Evolutionary conservation across 1,284 basidiomycete species (phyloP), one percentile per base, ranked within the genome.

Genomic region (Schizophyllum amplum): DNA sequence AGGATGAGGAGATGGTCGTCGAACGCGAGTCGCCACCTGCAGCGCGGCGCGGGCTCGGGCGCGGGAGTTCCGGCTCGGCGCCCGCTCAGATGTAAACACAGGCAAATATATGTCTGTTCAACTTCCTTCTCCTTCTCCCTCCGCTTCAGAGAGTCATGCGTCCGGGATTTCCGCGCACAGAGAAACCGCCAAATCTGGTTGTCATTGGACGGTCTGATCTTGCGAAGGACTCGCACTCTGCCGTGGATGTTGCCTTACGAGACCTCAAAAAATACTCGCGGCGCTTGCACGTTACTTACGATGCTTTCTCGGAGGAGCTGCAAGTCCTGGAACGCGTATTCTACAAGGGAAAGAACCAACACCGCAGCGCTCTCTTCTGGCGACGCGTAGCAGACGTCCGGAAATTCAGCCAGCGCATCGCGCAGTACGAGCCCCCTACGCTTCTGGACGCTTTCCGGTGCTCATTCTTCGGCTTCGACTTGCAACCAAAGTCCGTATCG

Each of bases 301-400:
- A 70, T 46, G 66, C 70, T 20, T 77, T 81, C 55, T 66, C 69
- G 2, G 77, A 80, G 47, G 89, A 92, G 63, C 65, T 82, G 15
- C 76, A 77, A 54, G 65, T 87, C 23, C 71, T 90, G 24, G 82
- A 86, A 63, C 75, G 86, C 59, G 64, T 91, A 1, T 86, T 84
- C 66, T 92, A 92, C 71, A 89, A 89, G 64, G 82, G 81, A 59
- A 88, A 87, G 65, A 91, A 90, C 63, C 87, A 92, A 65, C 90
- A 92, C 65, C 80, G 84, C 24, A 67, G 75, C 17, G 79, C 88
- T 25, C 69, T 89, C 9, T 90, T 87, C 66, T 90, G 87, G 86
- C 77, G 79, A 65, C 81, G 80, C 27, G 72, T 86, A 15, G 65
- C 68, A 13, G 88, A 90, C 67, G 74, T 83, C 23, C 75, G 84